These are phyloP conservation scores for Macrophomina tecta DNA, from an alignment of 2,329 filamentous ascomycete genomes.

Conservation along the genomic window DNA sequence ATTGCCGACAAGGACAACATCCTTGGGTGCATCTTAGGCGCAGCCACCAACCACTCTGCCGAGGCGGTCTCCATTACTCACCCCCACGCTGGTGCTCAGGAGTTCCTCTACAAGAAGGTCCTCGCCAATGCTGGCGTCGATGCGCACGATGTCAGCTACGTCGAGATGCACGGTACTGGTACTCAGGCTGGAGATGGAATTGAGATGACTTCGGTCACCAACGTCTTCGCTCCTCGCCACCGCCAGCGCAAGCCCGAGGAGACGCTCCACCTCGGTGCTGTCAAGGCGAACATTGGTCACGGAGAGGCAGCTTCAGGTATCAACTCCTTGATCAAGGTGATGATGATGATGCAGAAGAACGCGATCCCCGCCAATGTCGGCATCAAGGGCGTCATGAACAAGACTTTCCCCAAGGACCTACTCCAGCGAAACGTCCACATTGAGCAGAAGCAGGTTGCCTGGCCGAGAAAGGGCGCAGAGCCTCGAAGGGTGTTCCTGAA, in stretches of 20 bases:
- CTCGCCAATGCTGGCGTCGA: constrained; percentile 76
- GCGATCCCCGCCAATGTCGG: constrained; percentile 61
- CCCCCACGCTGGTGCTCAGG: constrained; percentile 78
- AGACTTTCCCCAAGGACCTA: constrained; percentile 60
- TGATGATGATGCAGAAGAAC: constrained; percentile 62
- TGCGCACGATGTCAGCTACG: constrained; percentile 77
- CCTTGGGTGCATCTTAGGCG: constrained; percentile 76
- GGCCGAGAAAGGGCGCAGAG: constrained; percentile 54
- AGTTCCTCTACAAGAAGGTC: constrained; percentile 71
- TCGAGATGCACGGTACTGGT: constrained; percentile 90
- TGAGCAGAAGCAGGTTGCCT: constrained; percentile 52
- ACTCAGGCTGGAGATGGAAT: constrained; percentile 84
- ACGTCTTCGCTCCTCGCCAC: constrained; percentile 63
- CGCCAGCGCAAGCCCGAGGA: constrained; percentile 56
- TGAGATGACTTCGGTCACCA: constrained; percentile 79
- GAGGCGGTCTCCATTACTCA: constrained; percentile 84
- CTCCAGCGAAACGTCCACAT: constrained; percentile 60
- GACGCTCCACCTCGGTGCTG: constrained; percentile 59
- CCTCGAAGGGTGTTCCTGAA: constrained; percentile 59
- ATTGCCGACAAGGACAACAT: constrained; percentile 73
- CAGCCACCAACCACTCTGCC: constrained; percentile 81
- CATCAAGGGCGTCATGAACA: constrained; percentile 62
- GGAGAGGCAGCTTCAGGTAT: constrained; percentile 62
- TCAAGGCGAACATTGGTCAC: constrained; percentile 63
- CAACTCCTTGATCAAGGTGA: constrained; percentile 59